A percentile compares a stretch with the other conserved stretches of the same genome.
These are phyloP conservation scores for Clavispora santaluciae DNA, from an alignment of 805 yeast genomes.

Conservation along the genomic window DNA sequence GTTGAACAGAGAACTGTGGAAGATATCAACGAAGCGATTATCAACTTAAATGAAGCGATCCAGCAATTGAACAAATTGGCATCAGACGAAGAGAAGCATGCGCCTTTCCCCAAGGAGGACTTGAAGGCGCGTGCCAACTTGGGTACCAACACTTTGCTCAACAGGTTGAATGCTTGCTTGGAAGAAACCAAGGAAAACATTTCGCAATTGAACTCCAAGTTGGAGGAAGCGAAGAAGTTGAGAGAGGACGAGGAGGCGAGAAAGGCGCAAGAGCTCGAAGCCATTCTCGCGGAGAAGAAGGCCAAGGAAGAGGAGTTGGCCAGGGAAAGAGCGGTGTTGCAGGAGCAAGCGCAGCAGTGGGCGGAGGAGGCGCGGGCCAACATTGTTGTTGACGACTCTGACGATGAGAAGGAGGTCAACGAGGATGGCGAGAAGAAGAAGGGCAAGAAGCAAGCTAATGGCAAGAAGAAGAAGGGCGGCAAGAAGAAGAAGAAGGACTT, in stretches of 20 bases:
- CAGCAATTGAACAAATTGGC: slow-evolving; percentile 53
- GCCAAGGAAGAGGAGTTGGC: slow-evolving; percentile 42
- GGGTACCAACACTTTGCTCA: slow-evolving; percentile 71
- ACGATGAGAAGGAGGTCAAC: slow-evolving; percentile 27
- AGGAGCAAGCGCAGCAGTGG: slow-evolving; percentile 51
- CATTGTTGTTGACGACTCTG: slow-evolving; percentile 34
- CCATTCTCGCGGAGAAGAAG: slow-evolving; percentile 39
- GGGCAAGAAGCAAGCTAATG: slow-evolving; percentile 16
- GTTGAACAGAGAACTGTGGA: slow-evolving; percentile 54
- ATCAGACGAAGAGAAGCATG: slow-evolving; percentile 44
- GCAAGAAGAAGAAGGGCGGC: slow-evolving; percentile 17
- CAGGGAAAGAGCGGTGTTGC: slow-evolving; percentile 42
- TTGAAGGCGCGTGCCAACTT: slow-evolving; percentile 80
- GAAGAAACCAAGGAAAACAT: slow-evolving; percentile 72
- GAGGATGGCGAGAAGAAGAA: slow-evolving; percentile 22
- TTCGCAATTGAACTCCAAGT: slow-evolving; percentile 48
- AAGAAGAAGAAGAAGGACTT: slow-evolving; percentile 26
- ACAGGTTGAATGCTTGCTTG: slow-evolving; percentile 64
- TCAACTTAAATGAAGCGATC: slow-evolving; percentile 61
- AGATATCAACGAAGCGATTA: slow-evolving; percentile 54
- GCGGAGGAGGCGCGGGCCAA: slow-evolving; percentile 40
- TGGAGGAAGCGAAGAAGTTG: slow-evolving; percentile 67
- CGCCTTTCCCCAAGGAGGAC: slow-evolving; percentile 78
- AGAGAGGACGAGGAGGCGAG: slow-evolving; percentile 52
- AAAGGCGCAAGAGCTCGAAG: slow-evolving; percentile 34